Conservation (phyloP, 176 grass and related monocot species). For the Aegilops bicornis region DNA sequence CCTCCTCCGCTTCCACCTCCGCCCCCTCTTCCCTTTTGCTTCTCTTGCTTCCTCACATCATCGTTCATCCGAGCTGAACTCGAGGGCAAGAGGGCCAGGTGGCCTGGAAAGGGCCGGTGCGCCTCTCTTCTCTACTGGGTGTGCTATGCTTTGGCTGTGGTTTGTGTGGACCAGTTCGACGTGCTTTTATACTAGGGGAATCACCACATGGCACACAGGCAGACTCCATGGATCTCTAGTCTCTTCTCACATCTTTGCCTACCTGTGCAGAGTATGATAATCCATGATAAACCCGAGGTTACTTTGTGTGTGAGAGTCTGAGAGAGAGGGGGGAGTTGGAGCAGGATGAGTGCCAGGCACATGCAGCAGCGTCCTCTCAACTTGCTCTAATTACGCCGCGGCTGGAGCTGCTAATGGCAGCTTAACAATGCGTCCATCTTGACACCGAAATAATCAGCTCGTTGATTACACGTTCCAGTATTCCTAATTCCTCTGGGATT, state of each 20-base stretch:
- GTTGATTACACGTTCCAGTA: too few relatives aligned
- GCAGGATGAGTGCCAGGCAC: not conserved
- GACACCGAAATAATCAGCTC: not conserved
- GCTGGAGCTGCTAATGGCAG: not conserved
- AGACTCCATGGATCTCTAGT: not conserved
- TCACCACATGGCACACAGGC: not conserved
- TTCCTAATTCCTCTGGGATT: not conserved
- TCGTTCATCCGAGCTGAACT: conserved; percentile 29
- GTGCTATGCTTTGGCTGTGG: conserved; percentile 10
- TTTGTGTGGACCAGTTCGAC: not conserved
- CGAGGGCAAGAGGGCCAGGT: not conserved
- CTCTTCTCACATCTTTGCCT: not conserved
- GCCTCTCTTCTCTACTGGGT: conserved; percentile 5
- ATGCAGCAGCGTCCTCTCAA: not conserved
- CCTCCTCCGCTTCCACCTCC: not conserved
- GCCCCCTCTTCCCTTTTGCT: conserved; percentile 11
- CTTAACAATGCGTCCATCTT: not conserved
- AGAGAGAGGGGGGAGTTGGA: not conserved
- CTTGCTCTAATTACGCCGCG: not conserved
- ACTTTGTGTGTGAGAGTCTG: not conserved
- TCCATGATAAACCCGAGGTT: not conserved
- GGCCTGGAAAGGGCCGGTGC: not conserved
- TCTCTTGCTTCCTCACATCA: conserved; percentile 25
- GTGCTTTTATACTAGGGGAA: conserved; percentile 27
- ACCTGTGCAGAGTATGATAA: not conserved